Conservation (phyloP, 2,329 filamentous ascomycete genomes). For the Penicillium rolfsii region DNA sequence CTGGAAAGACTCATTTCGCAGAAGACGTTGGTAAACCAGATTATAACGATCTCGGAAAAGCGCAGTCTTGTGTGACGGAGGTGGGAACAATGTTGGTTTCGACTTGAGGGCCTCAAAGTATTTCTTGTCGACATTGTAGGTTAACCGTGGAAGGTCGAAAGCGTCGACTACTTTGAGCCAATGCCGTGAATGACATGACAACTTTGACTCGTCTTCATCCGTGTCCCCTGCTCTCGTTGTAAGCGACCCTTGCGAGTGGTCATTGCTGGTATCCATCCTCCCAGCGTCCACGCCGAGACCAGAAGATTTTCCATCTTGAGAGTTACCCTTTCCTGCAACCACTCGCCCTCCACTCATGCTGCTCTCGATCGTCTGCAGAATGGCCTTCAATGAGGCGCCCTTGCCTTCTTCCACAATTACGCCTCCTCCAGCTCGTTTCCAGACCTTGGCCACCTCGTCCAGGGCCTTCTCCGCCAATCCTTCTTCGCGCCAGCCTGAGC, state of each 20-base stretch:
- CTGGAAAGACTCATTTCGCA: conserved; percentile 93
- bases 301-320: conserved; percentile 26
- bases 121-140: conserved; percentile 67
- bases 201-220: conserved; percentile 61
- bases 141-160: conserved; percentile 73
- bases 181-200: conserved; percentile 70
- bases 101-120: conserved; percentile 78
- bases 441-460: conserved; percentile 86
- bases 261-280: conserved; percentile 51
- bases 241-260: conserved; percentile 38
- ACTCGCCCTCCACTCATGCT: conserved; percentile 81
- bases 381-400: conserved; percentile 69
- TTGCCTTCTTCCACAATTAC: conserved; percentile 87
- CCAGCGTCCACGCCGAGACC: conserved; percentile 53
- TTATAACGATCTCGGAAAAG: conserved; percentile 90
- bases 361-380: conserved; percentile 80
- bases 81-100: conserved; percentile 72
- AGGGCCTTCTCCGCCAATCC: conserved; percentile 89
- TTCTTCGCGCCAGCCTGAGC: conserved; percentile 94
- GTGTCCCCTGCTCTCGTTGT: conserved; percentile 49
- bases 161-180: conserved; percentile 86
- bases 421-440: conserved; percentile 87
- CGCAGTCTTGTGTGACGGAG: conserved; percentile 77
- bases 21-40: conserved; percentile 85
- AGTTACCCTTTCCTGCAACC: conserved; percentile 52